Base-by-base conservation (phyloP, 2,329 filamentous ascomycete genomes). In the Dactylellina parvicollis region DNA sequence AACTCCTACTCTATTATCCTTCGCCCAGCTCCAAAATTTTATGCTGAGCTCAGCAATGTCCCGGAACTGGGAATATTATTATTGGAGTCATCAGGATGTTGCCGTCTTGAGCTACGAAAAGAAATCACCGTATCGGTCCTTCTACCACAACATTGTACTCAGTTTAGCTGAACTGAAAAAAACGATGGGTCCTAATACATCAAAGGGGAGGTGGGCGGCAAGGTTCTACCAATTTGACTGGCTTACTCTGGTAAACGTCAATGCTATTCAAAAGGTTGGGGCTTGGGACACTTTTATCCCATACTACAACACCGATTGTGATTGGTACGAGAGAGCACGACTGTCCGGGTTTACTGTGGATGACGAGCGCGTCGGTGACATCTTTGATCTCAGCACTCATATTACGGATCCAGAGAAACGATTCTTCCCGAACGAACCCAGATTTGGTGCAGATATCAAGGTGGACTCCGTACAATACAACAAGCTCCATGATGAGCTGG, bases 201-300 rank as follows among this genome's bases (percentile, higher is more conserved):
- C 32, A 1, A 77, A 80, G 9, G 78, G 79, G 26, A 54, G 32
- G 54, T 87, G 86, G 86, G 85, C 80, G 0, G 78, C 83, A 50
- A 81, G 82, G 14, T 86, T 86, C 78, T 88, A 86, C 78, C 81
- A 83, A 14, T 87, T 86, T 79, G 86, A 88, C 77, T 83, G 85
- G 74, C 80, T 88, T 1, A 82, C 85, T 1, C 80, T 87, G 1
- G 84, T 88, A 38, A 87, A 88, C 75, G 84, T 83, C 8, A 80
- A 77, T 3, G 83, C 85, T 0, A 83, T 83, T 75, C 81, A 83
- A 72, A 81, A 83, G 42, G 81, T 87, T 9, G 82, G 86, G 16
- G 84, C 82, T 0, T 88, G 86, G 85, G 86, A 88, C 76, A 83
- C 83, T 0, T 79, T 84, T 59, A 86, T 88, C 12, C 80, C 83